Evolutionary conservation across 2,329 filamentous ascomycete genomes (phyloP), one percentile per base, ranked within the genome.

Genomic region (Cladosporium oxysporum): DNA sequence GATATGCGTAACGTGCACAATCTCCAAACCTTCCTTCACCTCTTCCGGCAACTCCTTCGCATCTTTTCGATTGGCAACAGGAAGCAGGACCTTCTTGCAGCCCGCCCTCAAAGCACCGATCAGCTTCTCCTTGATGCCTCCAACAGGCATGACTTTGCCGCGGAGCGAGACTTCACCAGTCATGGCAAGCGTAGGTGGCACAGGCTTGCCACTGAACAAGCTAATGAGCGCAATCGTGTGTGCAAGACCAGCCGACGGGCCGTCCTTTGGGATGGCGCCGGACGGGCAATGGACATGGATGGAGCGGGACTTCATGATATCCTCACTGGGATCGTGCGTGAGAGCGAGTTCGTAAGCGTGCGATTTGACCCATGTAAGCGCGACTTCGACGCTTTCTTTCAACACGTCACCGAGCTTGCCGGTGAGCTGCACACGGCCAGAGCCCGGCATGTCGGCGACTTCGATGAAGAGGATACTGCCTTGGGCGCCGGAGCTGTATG

Each of bases 381-480:
- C 95, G 23, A 99, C 95, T 78, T 98, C 94, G 50, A 98, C 95
- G 69, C 90, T 94, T 79, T 99, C 95, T 80, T 98, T 98, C 66
- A 99, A 87, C 33, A 99, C 95, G 72, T 97, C 93, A 69, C 95
- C 95, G 7, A 99, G 88, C 78, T 96, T 98, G 68, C 95, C 95
- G 1, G 95, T 99, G 29, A 99, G 88, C 80, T 98, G 95, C 41
- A 99, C 92, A 62, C 90, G 89, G 37, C 95, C 95, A 65, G 87
- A 90, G 52, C 95, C 95, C 0, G 95, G 95, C 93, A 98, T 98
- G 76, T 97, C 93, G 12, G 94, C 92, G 53, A 97, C 92, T 80
- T 99, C 95, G 73, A 99, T 99, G 83, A 99, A 99, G 65, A 99
- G 85, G 74, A 99, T 99, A 75, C 91, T 93, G 69, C 95, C 95